These are phyloP conservation scores for Amphicarpaea edgeworthii DNA, from an alignment of 306 rosid species.

Conservation along the genomic window DNA sequence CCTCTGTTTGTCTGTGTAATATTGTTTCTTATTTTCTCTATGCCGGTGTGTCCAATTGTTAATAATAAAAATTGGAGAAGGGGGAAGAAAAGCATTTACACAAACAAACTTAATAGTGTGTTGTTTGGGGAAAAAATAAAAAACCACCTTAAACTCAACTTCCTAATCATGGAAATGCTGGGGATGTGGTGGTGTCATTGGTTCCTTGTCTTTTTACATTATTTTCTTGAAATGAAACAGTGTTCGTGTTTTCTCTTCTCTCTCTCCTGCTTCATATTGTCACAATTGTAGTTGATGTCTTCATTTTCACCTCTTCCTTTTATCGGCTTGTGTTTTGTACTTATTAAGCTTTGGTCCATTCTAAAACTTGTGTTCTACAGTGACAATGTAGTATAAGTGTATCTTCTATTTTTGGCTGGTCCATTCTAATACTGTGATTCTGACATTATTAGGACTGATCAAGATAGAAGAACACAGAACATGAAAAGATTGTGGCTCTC, in stretches of 20 bases:
- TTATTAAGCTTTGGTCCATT: neutral
- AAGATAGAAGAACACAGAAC: neutral
- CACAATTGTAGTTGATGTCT: neutral
- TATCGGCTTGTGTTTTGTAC: neutral
- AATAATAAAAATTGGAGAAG: neutral
- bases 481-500: neutral
- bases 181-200: too few species aligned
- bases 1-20: too few species aligned
- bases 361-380: constrained; percentile 25
- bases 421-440: neutral
- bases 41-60: too few species aligned
- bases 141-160: too few species aligned
- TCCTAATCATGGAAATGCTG: too few species aligned
- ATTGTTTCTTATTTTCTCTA: too few species aligned
- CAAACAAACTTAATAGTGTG: too few species aligned
- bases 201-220: too few species aligned
- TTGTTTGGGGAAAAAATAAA: too few species aligned
- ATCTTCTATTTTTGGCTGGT: constrained; percentile 19
- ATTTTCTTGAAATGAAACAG: too few species aligned
- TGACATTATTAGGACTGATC: constrained; percentile 4
- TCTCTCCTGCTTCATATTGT: neutral
- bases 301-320: neutral
- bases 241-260: too few species aligned
- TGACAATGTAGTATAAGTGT: neutral
- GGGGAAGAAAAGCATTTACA: too few species aligned